phyloP scores from a whole-genome alignment of 371 early-diverging fungal genomes.

The Mucor irregularis region DNA sequence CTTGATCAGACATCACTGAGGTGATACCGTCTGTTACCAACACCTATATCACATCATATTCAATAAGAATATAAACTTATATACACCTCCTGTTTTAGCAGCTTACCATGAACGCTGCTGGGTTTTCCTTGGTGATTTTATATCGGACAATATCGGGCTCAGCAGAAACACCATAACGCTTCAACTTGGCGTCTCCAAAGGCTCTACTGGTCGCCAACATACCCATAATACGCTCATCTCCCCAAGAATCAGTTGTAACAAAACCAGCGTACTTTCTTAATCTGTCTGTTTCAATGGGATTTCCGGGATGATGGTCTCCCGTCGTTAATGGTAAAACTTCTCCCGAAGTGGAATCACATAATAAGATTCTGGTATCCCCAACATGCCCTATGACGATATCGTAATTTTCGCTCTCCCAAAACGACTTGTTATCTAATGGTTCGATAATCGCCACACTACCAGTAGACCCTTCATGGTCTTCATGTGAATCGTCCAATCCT shows the following conservation, averaged over 20 bases:
- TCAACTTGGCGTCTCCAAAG: conserved; percentile 72
- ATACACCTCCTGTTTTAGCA: background rate
- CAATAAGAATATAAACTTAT: background rate
- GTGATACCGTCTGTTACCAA: conserved; percentile 76
- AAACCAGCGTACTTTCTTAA: conserved; percentile 64
- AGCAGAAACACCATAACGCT: conserved; percentile 73
- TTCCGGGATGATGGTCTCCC: conserved; percentile 66
- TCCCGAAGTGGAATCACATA: conserved; percentile 59
- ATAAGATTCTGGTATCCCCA: conserved; percentile 62
- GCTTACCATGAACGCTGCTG: conserved; percentile 48
- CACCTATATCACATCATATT: conserved; percentile 41
- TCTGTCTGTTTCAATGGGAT: conserved; percentile 55
- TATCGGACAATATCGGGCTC: conserved; percentile 70
- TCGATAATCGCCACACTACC: conserved; percentile 62
- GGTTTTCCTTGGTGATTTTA: conserved; percentile 32
- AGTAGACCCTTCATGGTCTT: conserved; percentile 58
- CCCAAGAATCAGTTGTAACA: conserved; percentile 74
- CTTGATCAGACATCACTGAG: conserved; percentile 77
- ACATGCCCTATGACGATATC: conserved; percentile 64
- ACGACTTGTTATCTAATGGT: conserved; percentile 51
- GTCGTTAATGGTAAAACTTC: conserved; percentile 55
- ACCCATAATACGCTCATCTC: conserved; percentile 74
- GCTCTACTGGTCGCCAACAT: conserved; percentile 73
- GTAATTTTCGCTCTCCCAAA: conserved; percentile 61
- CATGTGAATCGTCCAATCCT: conserved; percentile 19